Conservation (phyloP, 2,329 filamentous ascomycete species). For the Ilyonectria mors-panacis region DNA sequence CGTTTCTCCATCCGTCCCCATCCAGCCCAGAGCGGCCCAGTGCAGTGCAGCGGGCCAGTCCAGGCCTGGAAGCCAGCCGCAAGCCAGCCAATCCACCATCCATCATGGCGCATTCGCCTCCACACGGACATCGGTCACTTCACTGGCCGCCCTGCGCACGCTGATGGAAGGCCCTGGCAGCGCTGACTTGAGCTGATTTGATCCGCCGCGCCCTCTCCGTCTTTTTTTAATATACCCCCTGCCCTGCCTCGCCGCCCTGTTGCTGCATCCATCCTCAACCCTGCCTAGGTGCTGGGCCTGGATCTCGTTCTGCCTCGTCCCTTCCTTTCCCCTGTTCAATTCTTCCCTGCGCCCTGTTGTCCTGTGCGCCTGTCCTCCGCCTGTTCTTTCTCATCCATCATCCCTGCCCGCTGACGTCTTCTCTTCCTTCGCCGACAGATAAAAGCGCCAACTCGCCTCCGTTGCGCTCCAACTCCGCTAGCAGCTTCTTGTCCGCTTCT, state of each 20-base stretch:
- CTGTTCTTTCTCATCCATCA: conserved; percentile 33
- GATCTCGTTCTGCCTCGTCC: conserved; percentile 28
- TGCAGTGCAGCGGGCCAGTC: neutral
- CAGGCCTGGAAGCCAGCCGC: conserved; percentile 1
- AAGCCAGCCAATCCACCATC: conserved; percentile 8
- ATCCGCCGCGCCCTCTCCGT: conserved; percentile 6
- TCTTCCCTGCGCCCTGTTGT: conserved; percentile 14
- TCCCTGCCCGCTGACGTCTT: conserved; percentile 49
- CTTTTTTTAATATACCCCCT: conserved; percentile 14
- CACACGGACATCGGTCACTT: conserved; percentile 3
- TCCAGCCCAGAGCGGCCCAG: neutral
- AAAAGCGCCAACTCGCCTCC: conserved; percentile 46
- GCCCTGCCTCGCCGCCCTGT: conserved; percentile 15
- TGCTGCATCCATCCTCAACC: conserved; percentile 1
- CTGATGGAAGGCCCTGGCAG: neutral
- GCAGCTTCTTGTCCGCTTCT: conserved; percentile 52
- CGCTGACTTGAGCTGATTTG: conserved; percentile 10
- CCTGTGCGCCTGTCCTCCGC: conserved; percentile 11
- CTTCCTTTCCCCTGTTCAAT: conserved; percentile 16
- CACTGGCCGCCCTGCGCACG: conserved; percentile 22
- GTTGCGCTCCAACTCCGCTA: conserved; percentile 35
- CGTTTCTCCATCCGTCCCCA: conserved; percentile 17
- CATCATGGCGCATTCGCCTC: conserved; percentile 9
- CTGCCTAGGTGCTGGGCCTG: neutral
- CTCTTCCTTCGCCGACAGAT: conserved; percentile 39